phyloP scores from a whole-genome alignment of 2,329 filamentous ascomycete genomes.

The Epichloe sibirici region DNA sequence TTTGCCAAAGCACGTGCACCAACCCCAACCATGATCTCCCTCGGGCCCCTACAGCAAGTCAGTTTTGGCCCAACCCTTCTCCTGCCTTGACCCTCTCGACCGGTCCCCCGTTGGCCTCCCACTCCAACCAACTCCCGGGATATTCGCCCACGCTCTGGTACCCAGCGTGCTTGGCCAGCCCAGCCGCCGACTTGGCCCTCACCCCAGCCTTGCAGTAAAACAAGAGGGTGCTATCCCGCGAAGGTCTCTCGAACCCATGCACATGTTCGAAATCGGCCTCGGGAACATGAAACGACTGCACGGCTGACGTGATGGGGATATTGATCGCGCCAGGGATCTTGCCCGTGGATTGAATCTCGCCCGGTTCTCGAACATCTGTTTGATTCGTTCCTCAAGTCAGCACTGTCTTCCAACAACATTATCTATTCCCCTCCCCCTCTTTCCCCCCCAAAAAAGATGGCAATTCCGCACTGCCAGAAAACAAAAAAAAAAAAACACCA shows the following conservation, averaged over 20 bases:
- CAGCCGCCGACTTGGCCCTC: constrained; percentile 63
- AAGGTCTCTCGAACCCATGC: constrained; percentile 63
- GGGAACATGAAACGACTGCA: constrained; percentile 67
- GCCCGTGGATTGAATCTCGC: constrained; percentile 51
- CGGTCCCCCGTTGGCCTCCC: constrained; percentile 60
- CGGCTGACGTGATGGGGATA: constrained; percentile 64
- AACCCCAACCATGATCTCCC: too few species aligned
- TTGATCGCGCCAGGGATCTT: constrained; percentile 73
- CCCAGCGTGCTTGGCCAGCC: constrained; percentile 63
- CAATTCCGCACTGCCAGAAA: not conserved
- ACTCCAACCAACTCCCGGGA: constrained; percentile 69
- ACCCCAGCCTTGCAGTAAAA: constrained; percentile 95
- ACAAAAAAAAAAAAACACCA: not conserved
- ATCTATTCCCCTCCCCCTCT: too few species aligned
- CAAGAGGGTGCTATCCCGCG: constrained; percentile 46
- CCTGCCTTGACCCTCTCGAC: constrained; percentile 17
- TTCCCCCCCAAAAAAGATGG: not conserved
- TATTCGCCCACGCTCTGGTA: constrained; percentile 64
- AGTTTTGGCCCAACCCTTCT: not conserved
- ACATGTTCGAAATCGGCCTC: constrained; percentile 71
- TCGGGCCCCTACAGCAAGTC: not conserved
- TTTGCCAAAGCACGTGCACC: too few species aligned
- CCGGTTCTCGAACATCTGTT: constrained; percentile 59
- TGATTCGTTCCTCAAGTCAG: not conserved
- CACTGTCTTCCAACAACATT: not conserved